Base-by-base conservation (phyloP, 2,329 filamentous ascomycete genomes). In the Nemania sp. region DNA sequence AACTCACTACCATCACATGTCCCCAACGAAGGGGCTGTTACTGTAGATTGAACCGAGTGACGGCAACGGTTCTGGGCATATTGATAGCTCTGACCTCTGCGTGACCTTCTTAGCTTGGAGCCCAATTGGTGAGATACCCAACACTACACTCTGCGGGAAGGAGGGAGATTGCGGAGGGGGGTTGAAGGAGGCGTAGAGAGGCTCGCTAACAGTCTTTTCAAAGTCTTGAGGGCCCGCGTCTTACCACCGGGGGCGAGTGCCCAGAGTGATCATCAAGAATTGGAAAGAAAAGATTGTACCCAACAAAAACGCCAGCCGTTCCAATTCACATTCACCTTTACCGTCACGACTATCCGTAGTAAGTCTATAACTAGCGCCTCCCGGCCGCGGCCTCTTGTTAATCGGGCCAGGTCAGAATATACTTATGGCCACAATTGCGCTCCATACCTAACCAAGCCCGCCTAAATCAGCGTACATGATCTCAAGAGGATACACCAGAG, bases 11-110 rank as follows among this genome's bases (percentile, higher is more conserved):
- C 56, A 53, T 54, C 67, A 20, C 62, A 79, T 78, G 82, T 75
- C 80, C 82, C 82, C 80, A 83, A 80, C 70, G 81, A 63, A 67
- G 81, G 81, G 81, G 81, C 81, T 63, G 69, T 68, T 65, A 71
- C n/a, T n/a, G n/a, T 68, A 67, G 69, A 80, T 70, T 83, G 79
- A 77, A 65, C 65, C 57, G 10, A 35, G 53, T 53, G 57, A 63
- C 20, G n/a, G 55, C 66, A 61, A 64, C 59, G 60, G 58, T 62
- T 52, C 49, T 66, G 52, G 64, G 65, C 62, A 56, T n/a, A 48
- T 21, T 34, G 54, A 63, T 57, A 60, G 59, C 40, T 46, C 45
- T 10, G 56, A 60, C 57, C 40, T 46, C 45, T 10, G 56, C 45
- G 40, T 58, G 45, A 43, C 40, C 65, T 66, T 50, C 63, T 52